Evolutionary conservation across 192 early-diverging fungal species (phyloP), one percentile per base, ranked within the genome.

Genomic region (Coemansia sp.): DNA sequence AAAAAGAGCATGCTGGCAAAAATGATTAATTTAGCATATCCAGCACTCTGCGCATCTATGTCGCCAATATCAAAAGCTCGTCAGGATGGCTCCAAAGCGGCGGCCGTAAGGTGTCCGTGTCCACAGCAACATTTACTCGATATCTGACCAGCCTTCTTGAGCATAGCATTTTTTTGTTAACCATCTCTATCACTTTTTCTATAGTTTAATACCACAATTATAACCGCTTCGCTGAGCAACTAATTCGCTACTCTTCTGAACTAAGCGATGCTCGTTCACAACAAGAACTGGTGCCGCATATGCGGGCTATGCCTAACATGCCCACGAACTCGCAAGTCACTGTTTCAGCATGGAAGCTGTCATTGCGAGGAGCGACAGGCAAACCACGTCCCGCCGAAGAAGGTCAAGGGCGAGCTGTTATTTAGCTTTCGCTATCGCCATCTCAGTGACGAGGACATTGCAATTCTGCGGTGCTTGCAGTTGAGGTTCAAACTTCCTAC

Each of bases 341-440:
- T 66, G 24, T 83, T 83, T 61, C 81, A 78, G 44, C 67, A 68
- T 24, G 81, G 81, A 22, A 46, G 38, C 27, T 83, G 81, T 40
- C 24, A 57, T 10, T 83, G 81, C 47, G 36, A 34, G 15, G 76
- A 83, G 29, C 66, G 70, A 2, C 76, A 78, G 31, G 68, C 66
- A 15, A 78, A 78, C 66, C 81, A 83, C 46, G 76, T 83, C 4
- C 58, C 65, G 16, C 76, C 81, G 33, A 66, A 62, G 44, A 75
- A 43, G 31, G 81, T 78, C 43, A 83, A 83, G 40, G 73, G 81
- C 0, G 76, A 83, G 36, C 53, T 69, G 50, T 20, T 83, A 31
- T 77, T 83, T 44, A 83, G 81, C 62, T 83, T 83, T 47, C 81
- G 81, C 69, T 83, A 83, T 40, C 73, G 81, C 33, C 81, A 83